A percentile compares a stretch with the other conserved stretches of the same genome.
Conservation (phyloP, 371 early-diverging fungal species). For the Syncephalastrum racemosum region DNA sequence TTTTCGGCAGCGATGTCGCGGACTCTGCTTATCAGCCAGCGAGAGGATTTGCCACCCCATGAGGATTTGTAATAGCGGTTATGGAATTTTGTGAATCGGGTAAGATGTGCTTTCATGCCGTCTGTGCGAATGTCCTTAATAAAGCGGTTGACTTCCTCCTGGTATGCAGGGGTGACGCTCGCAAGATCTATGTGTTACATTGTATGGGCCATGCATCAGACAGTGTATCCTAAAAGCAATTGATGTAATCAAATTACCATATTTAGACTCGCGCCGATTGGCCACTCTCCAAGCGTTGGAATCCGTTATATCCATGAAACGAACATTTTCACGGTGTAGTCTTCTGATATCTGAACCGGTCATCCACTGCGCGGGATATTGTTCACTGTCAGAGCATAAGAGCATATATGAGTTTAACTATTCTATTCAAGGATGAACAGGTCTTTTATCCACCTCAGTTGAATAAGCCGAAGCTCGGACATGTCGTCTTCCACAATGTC, state of each 20-base stretch:
- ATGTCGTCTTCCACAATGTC: background rate
- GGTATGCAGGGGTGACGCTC: conserved; percentile 27
- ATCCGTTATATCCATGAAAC: conserved; percentile 92
- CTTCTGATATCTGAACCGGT: conserved; percentile 60
- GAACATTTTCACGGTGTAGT: conserved; percentile 63
- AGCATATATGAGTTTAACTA: background rate
- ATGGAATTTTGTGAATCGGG: conserved; percentile 75
- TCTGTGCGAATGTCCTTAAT: conserved; percentile 59
- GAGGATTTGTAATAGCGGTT: conserved; percentile 89
- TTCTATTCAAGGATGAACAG: background rate
- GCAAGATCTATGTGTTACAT: conserved; percentile 44
- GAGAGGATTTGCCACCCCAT: conserved; percentile 67
- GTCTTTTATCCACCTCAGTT: conserved; percentile 1
- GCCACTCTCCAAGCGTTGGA: conserved; percentile 19
- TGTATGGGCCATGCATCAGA: conserved; percentile 5
- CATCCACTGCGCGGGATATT: conserved; percentile 52
- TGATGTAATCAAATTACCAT: background rate
- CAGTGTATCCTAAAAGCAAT: background rate
- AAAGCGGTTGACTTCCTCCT: conserved; percentile 57
- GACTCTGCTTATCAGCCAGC: conserved; percentile 76
- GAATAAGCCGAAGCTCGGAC: conserved; percentile 5
- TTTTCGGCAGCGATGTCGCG: conserved; percentile 42
- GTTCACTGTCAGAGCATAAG: conserved; percentile 2
- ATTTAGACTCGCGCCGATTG: conserved; percentile 1
- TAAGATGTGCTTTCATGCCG: conserved; percentile 64